Base-by-base conservation (phyloP, 2,329 filamentous ascomycete species). In the Cryphonectria japonica region DNA sequence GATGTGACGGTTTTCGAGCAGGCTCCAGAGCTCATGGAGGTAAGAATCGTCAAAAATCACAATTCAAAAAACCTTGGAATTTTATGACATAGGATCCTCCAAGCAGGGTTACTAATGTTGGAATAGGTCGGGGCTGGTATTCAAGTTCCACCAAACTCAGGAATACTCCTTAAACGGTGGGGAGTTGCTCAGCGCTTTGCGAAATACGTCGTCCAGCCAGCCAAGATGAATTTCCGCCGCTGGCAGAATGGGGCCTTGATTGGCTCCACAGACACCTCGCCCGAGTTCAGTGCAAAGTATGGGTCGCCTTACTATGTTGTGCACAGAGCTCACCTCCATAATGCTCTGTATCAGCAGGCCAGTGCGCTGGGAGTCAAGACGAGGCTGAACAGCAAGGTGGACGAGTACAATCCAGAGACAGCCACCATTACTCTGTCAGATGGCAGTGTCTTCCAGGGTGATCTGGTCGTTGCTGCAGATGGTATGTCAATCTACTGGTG, bases 1-100 rank as follows among this genome's bases (percentile, higher is more conserved):
- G 61, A 71, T n/a, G 80, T 84, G 22, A 78, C 75, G 0, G 78
- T 84, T 0, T 76, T 82, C 16, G 83, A 85, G 71, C 78, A 82
- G 74, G 81, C 83, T 0, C 64, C 75, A 0, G 71, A 76, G 6
- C 76, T 85, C 0, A 79, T 76, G 54, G 83, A 85, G 75, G 82
- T 82, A 72, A 65, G 71, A 63, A n/a, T n/a, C 14, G 19, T 7
- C 29, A 37, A 9, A 7, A 7, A 19, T 11, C 32, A 61, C 6
- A n/a, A 37, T 22, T 9, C 0, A 32, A 32, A 5, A 2, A 2
- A 2, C 34, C 9, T 16, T 3, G n/a, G 2, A 3, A 54, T 1
- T 26, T 19, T 62, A 6, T 63, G 16, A 37, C 19, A 2, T 7
- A 50, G 2, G 11, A n/a, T 2, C 0, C n/a, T n/a, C 8, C 8